Percentiles rank a stretch among this genome's conserved stretches.
Conservation (phyloP, 495 filamentous ascomycete genomes). For the Podospora sp. region DNA sequence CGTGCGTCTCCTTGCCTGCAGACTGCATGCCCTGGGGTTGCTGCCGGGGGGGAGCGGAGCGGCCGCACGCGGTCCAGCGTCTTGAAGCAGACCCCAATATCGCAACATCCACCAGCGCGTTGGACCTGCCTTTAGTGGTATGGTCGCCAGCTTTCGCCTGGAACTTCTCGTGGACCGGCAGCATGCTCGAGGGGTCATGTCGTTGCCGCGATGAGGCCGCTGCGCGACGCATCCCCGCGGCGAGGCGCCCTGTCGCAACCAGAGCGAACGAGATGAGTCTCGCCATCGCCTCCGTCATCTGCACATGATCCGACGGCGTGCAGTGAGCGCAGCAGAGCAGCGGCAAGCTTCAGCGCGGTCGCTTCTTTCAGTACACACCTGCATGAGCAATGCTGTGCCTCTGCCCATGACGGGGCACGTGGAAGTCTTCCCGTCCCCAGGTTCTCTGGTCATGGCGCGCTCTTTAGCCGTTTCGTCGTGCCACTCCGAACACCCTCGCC, state of each 20-base stretch:
- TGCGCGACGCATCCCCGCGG: background rate
- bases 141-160: conserved; percentile 19
- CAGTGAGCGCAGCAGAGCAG: background rate
- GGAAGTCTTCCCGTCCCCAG: conserved; percentile 10
- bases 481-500: conserved; percentile 9
- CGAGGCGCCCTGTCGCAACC: background rate
- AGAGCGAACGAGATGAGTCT: background rate
- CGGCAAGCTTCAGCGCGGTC: background rate
- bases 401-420: background rate
- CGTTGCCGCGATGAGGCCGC: background rate
- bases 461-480: conserved; percentile 23
- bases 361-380: conserved; percentile 3
- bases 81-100: conserved; percentile 15
- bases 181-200: background rate
- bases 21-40: conserved; percentile 7
- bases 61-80: conserved; percentile 16
- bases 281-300: background rate
- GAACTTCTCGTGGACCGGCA: conserved; percentile 4
- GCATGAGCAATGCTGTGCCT: background rate
- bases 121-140: conserved; percentile 30
- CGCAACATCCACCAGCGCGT: conserved; percentile 16
- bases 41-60: background rate
- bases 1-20: conserved; percentile 10
- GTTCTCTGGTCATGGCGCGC: conserved; percentile 7
- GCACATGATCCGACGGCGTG: conserved; percentile 1